These are phyloP conservation scores for Colletotrichum magnum DNA, from an alignment of 2,329 filamentous ascomycete species.

Conservation along the genomic window DNA sequence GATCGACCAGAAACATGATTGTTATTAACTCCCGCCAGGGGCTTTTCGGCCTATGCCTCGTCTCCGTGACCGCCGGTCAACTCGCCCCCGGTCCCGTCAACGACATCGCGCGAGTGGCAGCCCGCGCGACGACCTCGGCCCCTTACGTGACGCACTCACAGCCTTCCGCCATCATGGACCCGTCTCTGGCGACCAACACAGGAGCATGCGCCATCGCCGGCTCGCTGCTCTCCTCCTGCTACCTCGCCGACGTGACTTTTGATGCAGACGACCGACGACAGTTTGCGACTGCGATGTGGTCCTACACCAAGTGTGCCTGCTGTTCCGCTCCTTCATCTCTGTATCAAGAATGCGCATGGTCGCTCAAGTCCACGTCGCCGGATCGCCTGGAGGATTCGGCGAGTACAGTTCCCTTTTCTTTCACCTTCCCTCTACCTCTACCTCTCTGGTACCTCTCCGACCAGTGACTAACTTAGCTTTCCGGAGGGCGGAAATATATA, in stretches of 20 bases:
- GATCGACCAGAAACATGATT: not conserved
- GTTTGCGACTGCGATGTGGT: not conserved
- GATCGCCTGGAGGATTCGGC: not conserved
- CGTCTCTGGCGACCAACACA: not conserved
- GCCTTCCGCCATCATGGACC: no score
- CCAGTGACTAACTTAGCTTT: not conserved
- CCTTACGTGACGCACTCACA: not conserved
- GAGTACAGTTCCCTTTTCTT: not conserved
- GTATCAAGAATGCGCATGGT: not conserved
- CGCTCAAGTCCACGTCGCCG: not conserved
- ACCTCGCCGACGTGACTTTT: not conserved
- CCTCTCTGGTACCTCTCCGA: no score
- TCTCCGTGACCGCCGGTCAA: not conserved
- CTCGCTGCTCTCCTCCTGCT: not conserved
- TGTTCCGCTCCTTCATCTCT: not conserved
- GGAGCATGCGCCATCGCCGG: not conserved
- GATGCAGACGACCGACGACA: not conserved
- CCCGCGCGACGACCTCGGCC: not conserved
- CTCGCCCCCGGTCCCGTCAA: not conserved
- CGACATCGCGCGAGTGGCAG: not conserved
- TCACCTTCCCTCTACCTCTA: not conserved
- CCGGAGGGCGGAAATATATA: not conserved
- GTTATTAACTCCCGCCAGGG: not conserved
- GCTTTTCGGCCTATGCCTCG: not conserved
- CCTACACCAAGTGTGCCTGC: not conserved